Evolutionary conservation across 192 early-diverging fungal genomes (phyloP).

Genomic region (Backusella mclennaniae): DNA sequence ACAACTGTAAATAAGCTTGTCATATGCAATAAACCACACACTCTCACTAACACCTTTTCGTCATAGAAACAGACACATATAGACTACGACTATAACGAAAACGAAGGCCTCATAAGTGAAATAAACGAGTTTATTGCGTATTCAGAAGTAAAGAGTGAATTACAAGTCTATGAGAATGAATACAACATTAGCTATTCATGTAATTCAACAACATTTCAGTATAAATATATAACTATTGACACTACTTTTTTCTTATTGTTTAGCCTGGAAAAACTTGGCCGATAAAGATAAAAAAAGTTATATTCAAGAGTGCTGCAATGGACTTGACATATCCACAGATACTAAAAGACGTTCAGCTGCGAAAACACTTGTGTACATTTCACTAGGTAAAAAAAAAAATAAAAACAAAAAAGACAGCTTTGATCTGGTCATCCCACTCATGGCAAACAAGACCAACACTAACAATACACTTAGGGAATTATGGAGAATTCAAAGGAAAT

Average conservation of each 20-base stretch:
- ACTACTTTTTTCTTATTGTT: background rate
- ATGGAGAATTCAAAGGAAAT: conserved; percentile 3
- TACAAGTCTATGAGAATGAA: conserved; percentile 29
- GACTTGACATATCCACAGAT: conserved; percentile 53
- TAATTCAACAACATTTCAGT: conserved; percentile 10
- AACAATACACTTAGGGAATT: background rate
- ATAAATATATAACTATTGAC: background rate
- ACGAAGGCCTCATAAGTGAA: conserved; percentile 43
- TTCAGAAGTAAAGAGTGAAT: conserved; percentile 46
- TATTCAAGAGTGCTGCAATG: conserved; percentile 54
- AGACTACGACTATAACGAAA: conserved; percentile 50
- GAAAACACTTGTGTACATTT: conserved; percentile 59
- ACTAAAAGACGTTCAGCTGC: conserved; percentile 49
- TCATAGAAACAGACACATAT: conserved; percentile 37
- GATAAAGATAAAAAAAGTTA: conserved; percentile 41
- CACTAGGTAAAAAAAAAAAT: conserved; percentile 55
- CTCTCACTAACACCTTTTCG: background rate
- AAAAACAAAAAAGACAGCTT: background rate
- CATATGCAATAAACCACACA: background rate
- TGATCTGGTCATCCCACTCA: too few species aligned
- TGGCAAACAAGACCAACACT: background rate
- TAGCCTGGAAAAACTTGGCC: conserved; percentile 46
- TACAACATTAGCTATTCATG: conserved; percentile 41
- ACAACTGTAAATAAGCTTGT: background rate
- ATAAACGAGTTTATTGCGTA: conserved; percentile 62